Evolutionary conservation across 148 eudicot genomes (phyloP).

Genomic region (Fallopia convolvulus): DNA sequence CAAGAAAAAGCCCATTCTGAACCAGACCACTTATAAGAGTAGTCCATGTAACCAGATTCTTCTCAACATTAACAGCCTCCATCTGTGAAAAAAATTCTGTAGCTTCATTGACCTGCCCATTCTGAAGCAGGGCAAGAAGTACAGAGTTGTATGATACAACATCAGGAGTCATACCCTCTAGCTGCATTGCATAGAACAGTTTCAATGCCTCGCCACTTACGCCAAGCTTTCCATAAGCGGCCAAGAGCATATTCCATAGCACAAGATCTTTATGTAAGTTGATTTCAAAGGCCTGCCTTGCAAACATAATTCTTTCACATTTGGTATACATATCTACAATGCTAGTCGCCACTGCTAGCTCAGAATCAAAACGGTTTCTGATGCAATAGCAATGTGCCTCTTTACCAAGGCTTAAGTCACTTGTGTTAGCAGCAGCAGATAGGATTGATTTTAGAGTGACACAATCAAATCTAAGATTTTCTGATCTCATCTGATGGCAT

Average conservation of each 20-base stretch:
- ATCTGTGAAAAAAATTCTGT: slow-evolving; percentile 35
- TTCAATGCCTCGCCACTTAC: slow-evolving; percentile 37
- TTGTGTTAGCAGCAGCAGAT: slow-evolving; percentile 28
- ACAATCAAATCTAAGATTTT: slow-evolving; percentile 37
- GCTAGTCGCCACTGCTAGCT: slow-evolving; percentile 35
- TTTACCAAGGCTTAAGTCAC: slow-evolving; percentile 34
- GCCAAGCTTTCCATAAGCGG: slow-evolving; percentile 43
- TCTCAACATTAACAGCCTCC: slow-evolving; percentile 26
- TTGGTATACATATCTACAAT: slow-evolving; percentile 46
- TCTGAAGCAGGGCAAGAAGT: slow-evolving; percentile 29
- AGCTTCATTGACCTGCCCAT: slow-evolving; percentile 35
- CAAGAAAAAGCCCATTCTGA: slow-evolving; percentile 30
- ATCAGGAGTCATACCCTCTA: slow-evolving; percentile 31
- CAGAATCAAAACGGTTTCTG: slow-evolving; percentile 29
- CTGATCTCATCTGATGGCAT: slow-evolving; percentile 37
- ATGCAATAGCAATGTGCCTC: slow-evolving; percentile 39
- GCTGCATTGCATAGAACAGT: slow-evolving; percentile 42
- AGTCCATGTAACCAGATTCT: slow-evolving; percentile 38
- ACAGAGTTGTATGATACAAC: slow-evolving; percentile 45
- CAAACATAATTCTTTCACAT: slow-evolving; percentile 27
- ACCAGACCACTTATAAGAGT: slow-evolving; percentile 35
- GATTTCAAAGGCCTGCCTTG: slow-evolving; percentile 34
- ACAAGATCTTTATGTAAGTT: slow-evolving; percentile 32
- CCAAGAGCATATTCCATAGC: slow-evolving; percentile 48
- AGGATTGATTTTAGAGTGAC: slow-evolving; percentile 41